phyloP scores from a whole-genome alignment of 2,329 filamentous ascomycete genomes.

The Pseudovirgaria hyperparasitica region DNA sequence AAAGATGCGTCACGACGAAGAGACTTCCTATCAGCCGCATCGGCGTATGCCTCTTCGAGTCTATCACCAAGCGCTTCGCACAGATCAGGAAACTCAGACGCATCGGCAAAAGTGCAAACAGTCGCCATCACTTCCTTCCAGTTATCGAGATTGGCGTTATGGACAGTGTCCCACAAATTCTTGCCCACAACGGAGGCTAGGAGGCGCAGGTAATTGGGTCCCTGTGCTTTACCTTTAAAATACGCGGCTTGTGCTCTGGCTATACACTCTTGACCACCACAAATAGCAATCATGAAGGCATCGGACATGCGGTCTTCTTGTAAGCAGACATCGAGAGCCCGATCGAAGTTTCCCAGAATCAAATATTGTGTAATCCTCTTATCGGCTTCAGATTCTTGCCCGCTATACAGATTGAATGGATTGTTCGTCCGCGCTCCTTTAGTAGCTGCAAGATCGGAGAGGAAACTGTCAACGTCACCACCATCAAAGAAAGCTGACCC shows the following conservation, averaged over 20 bases:
- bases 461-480: constrained; percentile 63
- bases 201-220: constrained; percentile 83
- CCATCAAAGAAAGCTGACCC: constrained; percentile 71
- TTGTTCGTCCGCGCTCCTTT: constrained; percentile 90
- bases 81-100: constrained; percentile 82
- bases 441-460: constrained; percentile 71
- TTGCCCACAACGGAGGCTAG: constrained; percentile 87
- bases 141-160: constrained; percentile 82
- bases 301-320: constrained; percentile 85
- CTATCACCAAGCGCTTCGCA: constrained; percentile 92
- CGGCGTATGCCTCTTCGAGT: constrained; percentile 54
- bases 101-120: constrained; percentile 87
- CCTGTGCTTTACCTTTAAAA: constrained; percentile 66
- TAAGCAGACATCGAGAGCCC: constrained; percentile 78
- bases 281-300: constrained; percentile 96
- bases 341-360: constrained; percentile 81
- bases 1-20: constrained; percentile 81
- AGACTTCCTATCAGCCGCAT: constrained; percentile 35
- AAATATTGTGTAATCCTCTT: constrained; percentile 77
- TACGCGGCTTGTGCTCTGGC: constrained; percentile 91
- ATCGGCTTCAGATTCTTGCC: constrained; percentile 72
- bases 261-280: constrained; percentile 82
- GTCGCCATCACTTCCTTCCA: constrained; percentile 98
- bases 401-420: constrained; percentile 80
- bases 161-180: constrained; percentile 95